Base-by-base conservation (phyloP, 495 filamentous ascomycete genomes). In the Daldinia concentrica region DNA sequence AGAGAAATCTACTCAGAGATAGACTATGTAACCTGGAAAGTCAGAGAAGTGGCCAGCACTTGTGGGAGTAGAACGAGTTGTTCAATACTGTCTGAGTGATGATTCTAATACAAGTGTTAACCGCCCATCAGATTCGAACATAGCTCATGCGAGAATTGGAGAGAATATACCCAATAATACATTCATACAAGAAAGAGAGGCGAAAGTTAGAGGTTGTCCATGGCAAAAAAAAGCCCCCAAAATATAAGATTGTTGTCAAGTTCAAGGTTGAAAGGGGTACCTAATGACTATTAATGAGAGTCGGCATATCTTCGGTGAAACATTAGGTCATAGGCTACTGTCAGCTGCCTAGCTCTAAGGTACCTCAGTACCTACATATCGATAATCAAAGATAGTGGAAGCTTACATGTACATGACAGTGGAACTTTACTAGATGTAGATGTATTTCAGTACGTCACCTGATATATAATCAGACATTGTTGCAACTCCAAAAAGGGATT, bases 251-350 rank as follows among this genome's bases (percentile, higher is more conserved):
- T n/a, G 6, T 29, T 54, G 26, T 30, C 15, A 17, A 30, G 15
- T 30, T n/a, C 4, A 30, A 7, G 27, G 26, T 29, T 29, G 51
- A 30, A 26, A 29, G 24, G 27, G 51, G 26, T 54, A 54, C 26
- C 12, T 30, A 54, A 30, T 54, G n/a, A 30, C 51, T 30, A 4
- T 15, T 57, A 54, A 56, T 62, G 12, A 58, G 27, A 14, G 45
- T 8, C 58, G 66, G 66, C 22, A 22, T 51, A 22, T 63, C 39
- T 45, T 65, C 59, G 64, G 64, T 26, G 48, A 51, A 45, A 64
- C 50, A 54, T n/a, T 30, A 54, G 27, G 43, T 19, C 43, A 54
- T 24, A 24, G 15, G 50, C 7, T 54, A n/a, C 27, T 1, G 50
- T 29, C 50, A 24, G 27, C 50, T 29, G 24, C 50, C 50, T 15